Conservation (phyloP, 1,284 basidiomycete species). For the Cronartium quercuum region DNA sequence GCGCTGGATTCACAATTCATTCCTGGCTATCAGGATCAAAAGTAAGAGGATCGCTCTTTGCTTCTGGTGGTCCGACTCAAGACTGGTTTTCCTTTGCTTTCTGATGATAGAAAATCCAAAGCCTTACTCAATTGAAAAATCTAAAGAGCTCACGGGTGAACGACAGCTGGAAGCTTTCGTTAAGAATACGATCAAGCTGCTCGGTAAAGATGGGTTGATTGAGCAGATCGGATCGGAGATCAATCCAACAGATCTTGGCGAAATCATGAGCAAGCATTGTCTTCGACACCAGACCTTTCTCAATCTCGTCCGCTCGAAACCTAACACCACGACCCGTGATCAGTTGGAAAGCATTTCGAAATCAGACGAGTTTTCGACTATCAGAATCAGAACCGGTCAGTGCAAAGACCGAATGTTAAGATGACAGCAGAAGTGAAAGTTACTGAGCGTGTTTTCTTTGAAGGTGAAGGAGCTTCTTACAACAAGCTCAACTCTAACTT, state of each 20-base stretch:
- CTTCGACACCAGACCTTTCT: conserved; percentile 34
- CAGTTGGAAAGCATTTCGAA: conserved; percentile 18
- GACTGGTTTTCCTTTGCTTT: neutral
- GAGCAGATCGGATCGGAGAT: conserved; percentile 16
- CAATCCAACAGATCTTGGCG: conserved; percentile 30
- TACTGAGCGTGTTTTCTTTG: neutral
- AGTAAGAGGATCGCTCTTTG: conserved; percentile 6
- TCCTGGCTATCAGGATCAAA: conserved; percentile 32
- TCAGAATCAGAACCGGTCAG: conserved; percentile 27
- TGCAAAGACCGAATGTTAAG: too few relatives aligned
- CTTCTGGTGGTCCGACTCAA: neutral
- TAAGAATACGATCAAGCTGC: conserved; percentile 9
- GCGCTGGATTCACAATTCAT: conserved; percentile 38
- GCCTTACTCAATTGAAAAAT: conserved; percentile 17
- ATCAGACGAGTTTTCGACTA: conserved; percentile 33
- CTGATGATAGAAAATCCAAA: conserved; percentile 24
- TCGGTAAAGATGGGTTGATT: conserved; percentile 26
- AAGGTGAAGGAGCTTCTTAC: conserved; percentile 28
- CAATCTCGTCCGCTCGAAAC: conserved; percentile 5
- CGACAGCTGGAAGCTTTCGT: conserved; percentile 14
- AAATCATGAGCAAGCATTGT: conserved; percentile 36
- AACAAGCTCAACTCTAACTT: conserved; percentile 23
- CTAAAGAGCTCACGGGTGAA: conserved; percentile 11
- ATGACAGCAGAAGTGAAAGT: too few relatives aligned
- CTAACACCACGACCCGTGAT: conserved; percentile 18